Conservation (phyloP, 306 rosid species). For the Spatholobus suberectus region DNA sequence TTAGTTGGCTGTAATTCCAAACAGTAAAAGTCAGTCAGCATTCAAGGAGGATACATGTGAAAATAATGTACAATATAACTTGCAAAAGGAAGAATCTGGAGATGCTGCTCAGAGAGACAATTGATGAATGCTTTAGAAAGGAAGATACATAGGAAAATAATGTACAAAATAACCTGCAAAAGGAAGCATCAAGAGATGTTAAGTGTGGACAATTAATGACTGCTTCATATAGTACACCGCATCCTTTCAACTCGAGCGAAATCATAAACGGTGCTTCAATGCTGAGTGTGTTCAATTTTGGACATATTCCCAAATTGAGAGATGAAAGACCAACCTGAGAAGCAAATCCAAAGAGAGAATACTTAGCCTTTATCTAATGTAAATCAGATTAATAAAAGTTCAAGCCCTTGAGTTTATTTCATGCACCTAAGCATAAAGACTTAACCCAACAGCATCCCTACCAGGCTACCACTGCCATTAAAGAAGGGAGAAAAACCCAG, state of each 20-base stretch:
- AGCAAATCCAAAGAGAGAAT: constrained; percentile 11
- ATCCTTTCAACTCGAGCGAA: constrained; percentile 86
- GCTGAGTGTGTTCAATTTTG: constrained; percentile 70
- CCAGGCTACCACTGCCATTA: background rate
- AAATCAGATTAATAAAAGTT: background rate
- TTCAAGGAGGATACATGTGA: constrained; percentile 8
- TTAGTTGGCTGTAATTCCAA: constrained; percentile 68
- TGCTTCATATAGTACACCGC: constrained; percentile 83
- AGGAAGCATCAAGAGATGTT: constrained; percentile 83
- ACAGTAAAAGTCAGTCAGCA: constrained; percentile 34
- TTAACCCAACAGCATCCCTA: background rate
- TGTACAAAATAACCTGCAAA: constrained; percentile 72
- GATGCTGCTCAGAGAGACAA: constrained; percentile 75
- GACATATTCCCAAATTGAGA: constrained; percentile 88
- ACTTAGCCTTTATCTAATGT: constrained; percentile 12
- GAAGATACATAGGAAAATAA: constrained; percentile 5
- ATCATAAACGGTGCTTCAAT: constrained; percentile 77
- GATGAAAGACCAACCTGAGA: constrained; percentile 80
- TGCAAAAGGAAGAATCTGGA: constrained; percentile 84
- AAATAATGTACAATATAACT: constrained; percentile 53
- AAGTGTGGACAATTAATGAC: constrained; percentile 76
- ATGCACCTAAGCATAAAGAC: background rate
- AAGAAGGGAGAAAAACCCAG: background rate
- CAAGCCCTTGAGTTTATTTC: background rate
- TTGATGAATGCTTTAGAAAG: constrained; percentile 64